Percentiles rank a stretch among this genome's conserved stretches.
phyloP scores from a whole-genome alignment of 108 stramenopile genomes.

The Pseudonitzschia multiseries region DNA sequence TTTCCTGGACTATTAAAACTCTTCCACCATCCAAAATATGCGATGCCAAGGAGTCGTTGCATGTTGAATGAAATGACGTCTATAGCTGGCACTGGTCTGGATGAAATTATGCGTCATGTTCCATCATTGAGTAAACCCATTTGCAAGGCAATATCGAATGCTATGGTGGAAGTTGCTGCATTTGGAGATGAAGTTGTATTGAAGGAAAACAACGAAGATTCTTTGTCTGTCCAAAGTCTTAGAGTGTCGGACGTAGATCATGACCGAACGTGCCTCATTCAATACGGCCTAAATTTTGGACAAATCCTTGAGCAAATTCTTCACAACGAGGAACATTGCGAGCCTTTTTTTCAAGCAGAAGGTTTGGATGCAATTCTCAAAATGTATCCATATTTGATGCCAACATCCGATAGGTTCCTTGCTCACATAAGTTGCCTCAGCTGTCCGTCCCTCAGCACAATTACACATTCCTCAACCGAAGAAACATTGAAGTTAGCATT shows the following conservation, averaged over 20 bases:
- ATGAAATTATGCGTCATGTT: conserved; percentile 93
- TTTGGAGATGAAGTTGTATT: conserved; percentile 53
- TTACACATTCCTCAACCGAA: conserved; percentile 77
- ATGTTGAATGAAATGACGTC: conserved; percentile 85
- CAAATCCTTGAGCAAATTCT: conserved; percentile 88
- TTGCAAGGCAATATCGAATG: conserved; percentile 62
- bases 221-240: not conserved
- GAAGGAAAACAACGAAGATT: conserved; percentile 26
- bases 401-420: conserved; percentile 65
- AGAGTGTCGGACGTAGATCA: conserved; percentile 44
- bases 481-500: conserved; percentile 57
- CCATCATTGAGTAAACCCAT: conserved; percentile 61
- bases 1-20: conserved; percentile 81
- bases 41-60: conserved; percentile 84
- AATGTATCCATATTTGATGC: conserved; percentile 68
- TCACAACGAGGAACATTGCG: conserved; percentile 78
- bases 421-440: conserved; percentile 77
- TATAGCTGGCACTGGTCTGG: conserved; percentile 85
- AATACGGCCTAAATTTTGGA: conserved; percentile 82
- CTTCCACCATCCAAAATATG: conserved; percentile 82
- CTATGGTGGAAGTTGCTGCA: conserved; percentile 65
- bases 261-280: conserved; percentile 73
- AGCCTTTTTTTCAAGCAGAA: conserved; percentile 71
- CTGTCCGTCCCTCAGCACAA: conserved; percentile 67
- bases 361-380: conserved; percentile 77